These are phyloP conservation scores for Coprinopsis marcescibilis DNA, from an alignment of 768 basidiomycete genomes.

Conservation along the genomic window DNA sequence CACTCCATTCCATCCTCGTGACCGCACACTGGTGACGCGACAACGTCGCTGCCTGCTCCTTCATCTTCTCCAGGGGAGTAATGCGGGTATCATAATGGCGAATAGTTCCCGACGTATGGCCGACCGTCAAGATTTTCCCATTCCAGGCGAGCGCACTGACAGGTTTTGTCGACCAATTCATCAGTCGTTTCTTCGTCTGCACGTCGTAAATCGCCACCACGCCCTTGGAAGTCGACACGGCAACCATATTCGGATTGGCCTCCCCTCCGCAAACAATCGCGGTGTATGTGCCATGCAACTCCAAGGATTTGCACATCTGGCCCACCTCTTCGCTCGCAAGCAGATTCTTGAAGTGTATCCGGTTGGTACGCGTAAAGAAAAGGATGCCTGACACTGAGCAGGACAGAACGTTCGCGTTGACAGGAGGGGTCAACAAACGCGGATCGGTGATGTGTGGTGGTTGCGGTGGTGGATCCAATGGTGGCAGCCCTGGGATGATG, in stretches of 20 bases:
- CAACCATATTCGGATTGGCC: slow-evolving; percentile 39
- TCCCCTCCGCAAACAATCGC: slow-evolving; percentile 33
- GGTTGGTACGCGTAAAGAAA: slow-evolving; percentile 48
- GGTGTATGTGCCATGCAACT: slow-evolving; percentile 38
- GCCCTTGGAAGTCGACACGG: slow-evolving; percentile 57
- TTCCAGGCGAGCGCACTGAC: slow-evolving; percentile 65
- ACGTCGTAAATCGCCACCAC: slow-evolving; percentile 46
- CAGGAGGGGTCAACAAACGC: background rate
- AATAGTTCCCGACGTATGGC: slow-evolving; percentile 35
- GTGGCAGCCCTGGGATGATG: slow-evolving; percentile 9
- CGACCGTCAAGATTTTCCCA: slow-evolving; percentile 28
- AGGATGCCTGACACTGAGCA: slow-evolving; percentile 41
- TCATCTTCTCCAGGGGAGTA: slow-evolving; percentile 37
- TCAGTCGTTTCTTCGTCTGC: slow-evolving; percentile 24
- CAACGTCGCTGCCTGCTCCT: slow-evolving; percentile 61
- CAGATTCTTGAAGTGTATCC: slow-evolving; percentile 48
- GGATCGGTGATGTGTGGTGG: slow-evolving; percentile 5
- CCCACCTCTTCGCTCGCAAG: slow-evolving; percentile 34
- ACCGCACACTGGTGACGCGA: slow-evolving; percentile 65
- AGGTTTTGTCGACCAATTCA: slow-evolving; percentile 51
- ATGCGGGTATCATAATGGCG: slow-evolving; percentile 70
- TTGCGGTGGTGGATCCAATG: slow-evolving; percentile 15
- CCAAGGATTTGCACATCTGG: slow-evolving; percentile 46
- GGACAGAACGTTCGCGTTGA: slow-evolving; percentile 25
- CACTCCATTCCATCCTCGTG: slow-evolving; percentile 61